Evolutionary conservation across 495 filamentous ascomycete genomes (phyloP).

Genomic region (Aspergillus leporis): DNA sequence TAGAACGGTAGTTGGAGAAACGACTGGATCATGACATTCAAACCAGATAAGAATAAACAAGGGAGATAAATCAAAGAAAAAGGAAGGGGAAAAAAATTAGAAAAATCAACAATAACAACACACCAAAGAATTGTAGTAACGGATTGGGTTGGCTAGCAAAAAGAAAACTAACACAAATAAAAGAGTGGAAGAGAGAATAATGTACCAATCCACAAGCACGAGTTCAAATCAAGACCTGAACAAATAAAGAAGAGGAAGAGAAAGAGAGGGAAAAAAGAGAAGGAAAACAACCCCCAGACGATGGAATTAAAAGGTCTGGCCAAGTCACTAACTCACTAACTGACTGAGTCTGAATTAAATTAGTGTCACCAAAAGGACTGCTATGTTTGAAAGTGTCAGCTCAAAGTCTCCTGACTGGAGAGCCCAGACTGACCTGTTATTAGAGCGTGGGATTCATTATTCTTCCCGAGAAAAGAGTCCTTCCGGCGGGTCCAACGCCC

Average conservation of each 20-base stretch:
- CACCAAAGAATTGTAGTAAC: not conserved
- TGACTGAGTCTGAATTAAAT: not conserved
- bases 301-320: constrained; percentile 6
- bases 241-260: not conserved
- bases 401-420: not conserved
- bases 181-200: constrained; percentile 1
- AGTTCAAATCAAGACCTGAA: not conserved
- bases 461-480: not conserved
- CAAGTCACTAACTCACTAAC: not conserved
- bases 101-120: not conserved
- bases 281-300: constrained; percentile 2
- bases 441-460: too few relatives aligned
- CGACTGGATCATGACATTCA: constrained; percentile 19
- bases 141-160: constrained; percentile 3
- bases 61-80: not conserved
- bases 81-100: not conserved
- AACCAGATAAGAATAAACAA: not conserved
- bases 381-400: not conserved
- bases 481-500: constrained; percentile 19
- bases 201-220: not conserved
- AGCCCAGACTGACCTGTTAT: too few relatives aligned
- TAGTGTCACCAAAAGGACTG: not conserved
- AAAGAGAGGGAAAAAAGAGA: constrained; percentile 4
- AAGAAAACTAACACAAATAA: constrained; percentile 1
- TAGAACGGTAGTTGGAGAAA: too few relatives aligned